phyloP scores from a whole-genome alignment of 1,139 yeast species.

The Diutina pseudorugosa region DNA sequence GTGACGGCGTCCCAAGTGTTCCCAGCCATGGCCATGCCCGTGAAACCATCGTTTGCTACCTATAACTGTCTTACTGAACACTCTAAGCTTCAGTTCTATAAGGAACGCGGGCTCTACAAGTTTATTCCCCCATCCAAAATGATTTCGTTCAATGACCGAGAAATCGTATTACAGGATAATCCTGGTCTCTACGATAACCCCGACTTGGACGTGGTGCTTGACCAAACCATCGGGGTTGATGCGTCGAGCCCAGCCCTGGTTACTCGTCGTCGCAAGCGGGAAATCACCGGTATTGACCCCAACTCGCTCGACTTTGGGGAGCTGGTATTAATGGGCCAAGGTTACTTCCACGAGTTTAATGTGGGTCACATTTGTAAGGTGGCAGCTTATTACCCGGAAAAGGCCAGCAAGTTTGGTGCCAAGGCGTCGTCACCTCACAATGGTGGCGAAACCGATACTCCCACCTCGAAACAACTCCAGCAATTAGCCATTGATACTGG shows the following conservation, averaged over 20 bases:
- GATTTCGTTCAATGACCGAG: constrained; percentile 8
- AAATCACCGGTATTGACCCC: constrained; percentile 27
- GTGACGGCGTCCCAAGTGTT: constrained; percentile 1
- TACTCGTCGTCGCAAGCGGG: constrained; percentile 6
- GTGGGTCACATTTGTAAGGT: constrained; percentile 30
- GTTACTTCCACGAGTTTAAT: constrained; percentile 32
- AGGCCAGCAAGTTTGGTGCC: background rate
- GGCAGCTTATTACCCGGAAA: constrained; percentile 23
- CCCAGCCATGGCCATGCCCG: background rate
- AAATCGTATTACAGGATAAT: constrained; percentile 6
- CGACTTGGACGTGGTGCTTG: background rate
- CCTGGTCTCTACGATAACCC: background rate
- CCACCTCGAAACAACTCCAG: constrained; percentile 22
- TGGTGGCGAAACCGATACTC: constrained; percentile 4
- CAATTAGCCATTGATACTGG: constrained; percentile 11
- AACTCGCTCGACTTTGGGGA: constrained; percentile 28
- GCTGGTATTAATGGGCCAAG: constrained; percentile 34
- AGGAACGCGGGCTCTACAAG: constrained; percentile 10
- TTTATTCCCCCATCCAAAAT: constrained; percentile 7
- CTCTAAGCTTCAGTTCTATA: constrained; percentile 28
- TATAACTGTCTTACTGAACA: constrained; percentile 11
- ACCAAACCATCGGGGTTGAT: background rate
- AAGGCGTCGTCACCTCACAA: background rate
- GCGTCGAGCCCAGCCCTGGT: background rate
- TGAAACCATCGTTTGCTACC: background rate